Evolutionary conservation across 2,329 filamentous ascomycete genomes (phyloP).

Genomic region (Clonostachys chloroleuca): DNA sequence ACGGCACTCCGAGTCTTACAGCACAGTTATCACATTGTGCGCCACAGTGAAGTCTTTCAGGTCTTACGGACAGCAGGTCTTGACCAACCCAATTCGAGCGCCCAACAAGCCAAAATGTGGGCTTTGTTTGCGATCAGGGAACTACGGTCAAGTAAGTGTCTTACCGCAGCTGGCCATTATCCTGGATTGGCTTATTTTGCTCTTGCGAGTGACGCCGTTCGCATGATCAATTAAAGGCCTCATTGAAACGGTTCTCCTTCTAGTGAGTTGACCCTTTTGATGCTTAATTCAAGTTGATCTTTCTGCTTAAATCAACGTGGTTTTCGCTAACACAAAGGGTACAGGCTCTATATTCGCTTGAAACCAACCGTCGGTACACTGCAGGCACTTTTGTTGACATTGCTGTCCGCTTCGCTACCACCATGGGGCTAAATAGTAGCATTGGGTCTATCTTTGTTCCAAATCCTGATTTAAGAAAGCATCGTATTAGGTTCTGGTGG

Average conservation of each 20-base stretch:
- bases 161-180: slow-evolving; percentile 24
- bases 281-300: background rate
- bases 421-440: no score
- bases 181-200: slow-evolving; percentile 38
- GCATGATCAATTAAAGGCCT: slow-evolving; percentile 35
- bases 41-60: slow-evolving; percentile 24
- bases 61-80: no score
- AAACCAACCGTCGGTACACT: no score
- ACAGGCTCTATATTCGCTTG: no score
- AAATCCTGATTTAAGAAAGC: no score
- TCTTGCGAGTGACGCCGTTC: slow-evolving; percentile 27
- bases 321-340: no score
- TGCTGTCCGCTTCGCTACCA: no score
- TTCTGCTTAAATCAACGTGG: no score
- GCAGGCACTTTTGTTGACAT: no score
- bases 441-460: no score
- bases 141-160: slow-evolving; percentile 31
- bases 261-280: slow-evolving; percentile 20
- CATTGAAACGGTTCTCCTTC: slow-evolving; percentile 35
- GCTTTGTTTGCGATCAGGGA: slow-evolving; percentile 40
- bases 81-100: slow-evolving; percentile 6
- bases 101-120: slow-evolving; percentile 19
- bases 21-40: slow-evolving; percentile 32
- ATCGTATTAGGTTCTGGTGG: no score
- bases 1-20: slow-evolving; percentile 31